Conservation (phyloP, 2,329 filamentous ascomycete species). For the Pseudohalonectria lignicola region DNA sequence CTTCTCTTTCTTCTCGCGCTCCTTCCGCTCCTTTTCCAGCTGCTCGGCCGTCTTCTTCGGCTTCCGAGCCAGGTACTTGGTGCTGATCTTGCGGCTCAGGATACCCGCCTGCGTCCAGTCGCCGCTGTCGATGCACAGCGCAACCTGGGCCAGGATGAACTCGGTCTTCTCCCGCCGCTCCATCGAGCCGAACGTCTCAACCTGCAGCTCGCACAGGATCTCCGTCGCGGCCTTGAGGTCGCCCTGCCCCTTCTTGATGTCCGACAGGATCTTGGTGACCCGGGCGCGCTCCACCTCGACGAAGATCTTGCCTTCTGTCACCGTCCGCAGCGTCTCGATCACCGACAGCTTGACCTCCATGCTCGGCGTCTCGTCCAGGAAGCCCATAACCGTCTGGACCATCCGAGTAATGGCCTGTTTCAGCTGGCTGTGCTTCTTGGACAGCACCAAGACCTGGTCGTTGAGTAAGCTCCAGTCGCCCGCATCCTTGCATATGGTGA, state of each 20-base stretch:
- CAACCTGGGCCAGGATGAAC: conserved; percentile 92
- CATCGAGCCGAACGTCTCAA: conserved; percentile 99
- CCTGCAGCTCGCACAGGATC: conserved; percentile 92
- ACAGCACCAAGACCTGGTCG: conserved; percentile 89
- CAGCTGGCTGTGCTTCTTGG: conserved; percentile 99
- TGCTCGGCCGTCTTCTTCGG: conserved; percentile 84
- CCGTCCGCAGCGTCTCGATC: conserved; percentile 89
- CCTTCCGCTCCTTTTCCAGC: conserved; percentile 82
- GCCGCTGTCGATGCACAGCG: conserved; percentile 85
- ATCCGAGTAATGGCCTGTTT: conserved; percentile 99
- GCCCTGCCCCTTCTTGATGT: conserved; percentile 95
- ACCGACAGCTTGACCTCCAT: conserved; percentile 82
- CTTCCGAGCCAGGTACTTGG: conserved; percentile 79
- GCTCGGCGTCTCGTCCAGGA: conserved; percentile 76
- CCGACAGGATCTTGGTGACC: conserved; percentile 85
- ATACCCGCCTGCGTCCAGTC: conserved; percentile 97
- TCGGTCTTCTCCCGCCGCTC: conserved; percentile 94
- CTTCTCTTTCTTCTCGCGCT: conserved; percentile 74
- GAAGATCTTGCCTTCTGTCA: conserved; percentile 99
- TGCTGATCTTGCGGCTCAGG: conserved; percentile 93
- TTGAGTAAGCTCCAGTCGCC: conserved; percentile 92
- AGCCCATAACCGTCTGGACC: conserved; percentile 92
- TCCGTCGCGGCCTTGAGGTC: conserved; percentile 85
- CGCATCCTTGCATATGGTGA: conserved; percentile 87
- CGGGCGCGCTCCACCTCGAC: conserved; percentile 96